phyloP scores from a whole-genome alignment of 768 basidiomycete genomes.

The Daedalea quercina region DNA sequence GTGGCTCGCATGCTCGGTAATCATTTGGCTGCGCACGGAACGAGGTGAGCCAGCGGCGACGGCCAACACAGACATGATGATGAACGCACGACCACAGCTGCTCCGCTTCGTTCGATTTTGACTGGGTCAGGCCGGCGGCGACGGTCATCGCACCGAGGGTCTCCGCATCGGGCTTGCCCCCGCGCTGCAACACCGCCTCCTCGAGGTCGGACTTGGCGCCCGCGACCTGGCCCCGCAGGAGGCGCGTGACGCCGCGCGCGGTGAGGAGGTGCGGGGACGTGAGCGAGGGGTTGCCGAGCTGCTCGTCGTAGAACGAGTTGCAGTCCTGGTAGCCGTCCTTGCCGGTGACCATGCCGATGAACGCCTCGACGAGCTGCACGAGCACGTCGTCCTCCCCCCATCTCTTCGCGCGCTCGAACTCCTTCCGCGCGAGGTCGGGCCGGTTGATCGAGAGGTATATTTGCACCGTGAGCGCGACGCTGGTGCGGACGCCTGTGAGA shows the following conservation, averaged over 20 bases:
- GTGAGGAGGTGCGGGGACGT: conserved; percentile 69
- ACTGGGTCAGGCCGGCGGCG: conserved; percentile 47
- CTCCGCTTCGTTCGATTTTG: conserved; percentile 58
- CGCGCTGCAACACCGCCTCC: conserved; percentile 58
- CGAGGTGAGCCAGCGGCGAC: conserved; percentile 28
- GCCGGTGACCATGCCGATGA: conserved; percentile 67
- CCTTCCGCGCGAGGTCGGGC: conserved; percentile 79
- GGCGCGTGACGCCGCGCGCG: conserved; percentile 72
- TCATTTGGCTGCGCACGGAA: conserved; percentile 29
- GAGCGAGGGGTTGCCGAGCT: conserved; percentile 73
- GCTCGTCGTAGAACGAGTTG: conserved; percentile 72
- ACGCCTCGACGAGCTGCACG: conserved; percentile 84
- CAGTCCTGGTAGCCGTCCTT: conserved; percentile 56
- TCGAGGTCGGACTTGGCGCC: conserved; percentile 80
- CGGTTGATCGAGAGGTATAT: conserved; percentile 89
- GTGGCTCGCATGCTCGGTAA: conserved; percentile 53
- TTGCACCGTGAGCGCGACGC: conserved; percentile 77
- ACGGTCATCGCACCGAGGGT: conserved; percentile 63
- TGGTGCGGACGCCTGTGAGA: conserved; percentile 36
- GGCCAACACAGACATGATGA: conserved; percentile 6
- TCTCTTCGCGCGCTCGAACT: conserved; percentile 75
- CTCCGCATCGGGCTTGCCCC: conserved; percentile 47
- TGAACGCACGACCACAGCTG: conserved; percentile 59
- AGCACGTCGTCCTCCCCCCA: conserved; percentile 89
- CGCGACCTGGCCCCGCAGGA: conserved; percentile 66